These are phyloP conservation scores for Volvox reticuliferus DNA, from an alignment of 139 green algal genomes.

Conservation along the genomic window DNA sequence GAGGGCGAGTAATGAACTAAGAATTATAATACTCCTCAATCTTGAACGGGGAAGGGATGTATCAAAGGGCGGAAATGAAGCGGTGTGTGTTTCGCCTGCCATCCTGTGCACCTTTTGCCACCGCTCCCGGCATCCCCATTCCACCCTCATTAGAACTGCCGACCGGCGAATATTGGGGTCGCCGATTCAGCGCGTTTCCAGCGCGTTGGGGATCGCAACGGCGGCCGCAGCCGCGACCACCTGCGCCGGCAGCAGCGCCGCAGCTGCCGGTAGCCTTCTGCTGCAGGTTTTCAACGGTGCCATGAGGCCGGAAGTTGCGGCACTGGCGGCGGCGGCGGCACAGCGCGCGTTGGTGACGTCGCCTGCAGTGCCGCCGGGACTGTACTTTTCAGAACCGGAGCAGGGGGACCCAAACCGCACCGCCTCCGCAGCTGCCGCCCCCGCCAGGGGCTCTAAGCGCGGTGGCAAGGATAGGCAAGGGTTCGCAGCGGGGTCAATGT, in stretches of 20 bases:
- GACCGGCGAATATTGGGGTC: background rate
- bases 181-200: background rate
- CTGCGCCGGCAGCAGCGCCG: background rate
- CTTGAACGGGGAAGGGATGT: too few species aligned
- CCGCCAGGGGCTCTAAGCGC: background rate
- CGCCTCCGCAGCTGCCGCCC: background rate
- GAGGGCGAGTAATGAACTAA: too few species aligned
- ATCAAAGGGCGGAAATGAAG: too few species aligned
- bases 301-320: background rate
- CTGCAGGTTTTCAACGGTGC: background rate
- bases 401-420: background rate
- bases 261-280: background rate
- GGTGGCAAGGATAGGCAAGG: conserved; percentile 3
- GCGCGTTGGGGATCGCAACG: background rate
- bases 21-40: too few species aligned
- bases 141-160: background rate
- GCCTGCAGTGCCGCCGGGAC: background rate
- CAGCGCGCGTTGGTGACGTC: conserved; percentile 1
- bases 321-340: conserved; percentile 23
- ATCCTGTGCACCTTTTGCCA: background rate
- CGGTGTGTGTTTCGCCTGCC: too few species aligned
- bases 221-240: background rate
- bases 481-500: background rate
- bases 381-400: conserved; percentile 24
- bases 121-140: background rate